Evolutionary conservation across 257 asterid genomes (phyloP), one percentile per base, ranked within the genome.

Genomic region (Rhazya stricta): DNA sequence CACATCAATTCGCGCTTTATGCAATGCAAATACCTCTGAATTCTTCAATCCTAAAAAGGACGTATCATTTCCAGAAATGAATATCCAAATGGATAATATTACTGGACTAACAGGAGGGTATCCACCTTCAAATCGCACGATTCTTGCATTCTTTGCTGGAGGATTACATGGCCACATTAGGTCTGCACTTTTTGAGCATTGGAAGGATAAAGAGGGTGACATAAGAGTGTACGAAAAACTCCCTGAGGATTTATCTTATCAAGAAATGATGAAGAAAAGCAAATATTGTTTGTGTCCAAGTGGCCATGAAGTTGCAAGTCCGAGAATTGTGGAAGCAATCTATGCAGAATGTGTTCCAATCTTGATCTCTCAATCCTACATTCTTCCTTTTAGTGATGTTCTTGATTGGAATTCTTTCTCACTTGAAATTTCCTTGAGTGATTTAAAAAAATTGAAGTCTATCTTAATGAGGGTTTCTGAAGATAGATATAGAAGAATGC

Each of bases 21-120:
- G 93, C 83, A 91, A 91, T 54, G 97, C 96, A 0, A 91, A 91
- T 50, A 86, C 93, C 30, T 89, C 96, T 0, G 97, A 91, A 73
- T 83, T 79, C 63, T 91, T 91, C 89, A 91, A 91, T 69, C 96
- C 96, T 0, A 74, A 84, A 67, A 91, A 91, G 79, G 97, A 91
- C 32, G 84, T 88, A 1, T 77, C 97, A 0, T 76, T 88, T 29
- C 96, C 93, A 4, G 93, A 89, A 81, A 86, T 88, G 32, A 86
- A 91, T 74, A 83, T 89, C 53, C 74, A 61, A 11, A 34, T 54
- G 1, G 96, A 84, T 21, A 37, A 76, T 42, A 72, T 81, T 19
- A 58, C 62, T 0, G 79, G 78, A 9, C 76, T 82, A 1, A 57
- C 70, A 0, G 61, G 67, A 41, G 84, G 82, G 34, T 79, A 36